Base-by-base conservation (phyloP, 306 rosid genomes). In the Vigna mungo region DNA sequence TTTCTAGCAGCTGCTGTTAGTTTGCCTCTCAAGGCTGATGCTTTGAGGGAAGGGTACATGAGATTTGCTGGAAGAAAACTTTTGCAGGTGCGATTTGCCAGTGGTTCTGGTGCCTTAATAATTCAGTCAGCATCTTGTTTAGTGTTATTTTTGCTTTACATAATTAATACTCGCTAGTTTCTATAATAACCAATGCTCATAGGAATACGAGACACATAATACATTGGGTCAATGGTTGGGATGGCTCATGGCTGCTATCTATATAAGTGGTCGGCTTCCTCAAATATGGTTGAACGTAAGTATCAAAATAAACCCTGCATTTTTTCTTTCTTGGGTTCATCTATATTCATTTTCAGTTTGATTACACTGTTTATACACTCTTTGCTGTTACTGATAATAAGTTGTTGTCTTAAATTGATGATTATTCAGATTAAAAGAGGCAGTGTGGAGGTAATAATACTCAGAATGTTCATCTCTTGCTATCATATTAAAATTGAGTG, bases 211-310 rank as follows among this genome's bases (percentile, higher is more conserved):
- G 39, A 14, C 11, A 52, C 90, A 87, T 36, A 90, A 82, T 78
- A 70, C 73, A 18, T 71, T 64, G 47, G 98, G 98, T 30, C 97
- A 91, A 67, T 83, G 86, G 84, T 32, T 94, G 82, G 98, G 98
- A 54, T 94, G 97, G 98, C 81, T 90, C 48, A 94, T 94, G 98
- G 98, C 98, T 78, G 94, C 90, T 16, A 90, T 94, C 60, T 91
- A 94, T 72, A 90, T 90, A 88, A 90, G 98, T 3, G 92, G 98
- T 13, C 85, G 98, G 0, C 65, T 94, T 66, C 98, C 97, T 48
- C 98, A 94, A 70, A 94, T 94, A 41, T 92, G 98, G 97, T 74
- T 94, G 67, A 94, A 91, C 4, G 97, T 90, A 82, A 65, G 90
- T 75, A 4, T 79, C 23, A 7, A 58, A 51, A 4, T 23, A 60